Percentiles rank a stretch among this genome's conserved stretches.
These are phyloP conservation scores for Rutidosis leptorrhynchoides DNA, from an alignment of 129 eudicot species.

Conservation along the genomic window DNA sequence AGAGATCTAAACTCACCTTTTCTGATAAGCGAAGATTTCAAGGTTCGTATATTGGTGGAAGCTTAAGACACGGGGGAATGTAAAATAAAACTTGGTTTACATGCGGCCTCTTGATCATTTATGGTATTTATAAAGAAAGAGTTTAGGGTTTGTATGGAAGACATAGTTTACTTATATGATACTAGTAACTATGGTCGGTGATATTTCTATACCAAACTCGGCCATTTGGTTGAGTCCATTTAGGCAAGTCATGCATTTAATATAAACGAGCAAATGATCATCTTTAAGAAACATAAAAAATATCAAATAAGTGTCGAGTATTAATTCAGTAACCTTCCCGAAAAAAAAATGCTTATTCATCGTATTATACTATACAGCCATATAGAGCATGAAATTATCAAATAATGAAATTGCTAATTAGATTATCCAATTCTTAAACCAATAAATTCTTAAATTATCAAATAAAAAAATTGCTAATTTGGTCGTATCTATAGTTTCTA, in stretches of 20 bases:
- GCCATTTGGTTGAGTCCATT: background rate
- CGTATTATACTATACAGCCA: background rate
- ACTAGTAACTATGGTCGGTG: background rate
- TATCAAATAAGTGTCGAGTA: background rate
- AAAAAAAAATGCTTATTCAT: background rate
- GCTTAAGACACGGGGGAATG: background rate
- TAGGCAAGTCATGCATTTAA: background rate
- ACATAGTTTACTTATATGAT: background rate
- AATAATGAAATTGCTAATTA: background rate
- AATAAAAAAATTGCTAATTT: too few relatives aligned
- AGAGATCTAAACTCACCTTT: background rate
- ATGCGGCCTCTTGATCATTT: background rate
- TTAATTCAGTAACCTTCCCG: background rate
- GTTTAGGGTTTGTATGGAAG: background rate
- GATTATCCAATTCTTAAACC: background rate
- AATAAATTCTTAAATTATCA: too few relatives aligned
- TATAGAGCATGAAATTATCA: background rate
- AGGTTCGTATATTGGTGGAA: background rate
- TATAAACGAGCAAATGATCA: background rate
- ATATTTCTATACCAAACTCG: background rate
- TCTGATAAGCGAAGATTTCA: background rate
- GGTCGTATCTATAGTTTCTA: too few relatives aligned
- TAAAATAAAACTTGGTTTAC: background rate
- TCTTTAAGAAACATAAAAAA: background rate
- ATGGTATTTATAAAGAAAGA: background rate